Evolutionary conservation across 805 yeast species (phyloP).

Genomic region (Metschnikowia lochheadii): DNA sequence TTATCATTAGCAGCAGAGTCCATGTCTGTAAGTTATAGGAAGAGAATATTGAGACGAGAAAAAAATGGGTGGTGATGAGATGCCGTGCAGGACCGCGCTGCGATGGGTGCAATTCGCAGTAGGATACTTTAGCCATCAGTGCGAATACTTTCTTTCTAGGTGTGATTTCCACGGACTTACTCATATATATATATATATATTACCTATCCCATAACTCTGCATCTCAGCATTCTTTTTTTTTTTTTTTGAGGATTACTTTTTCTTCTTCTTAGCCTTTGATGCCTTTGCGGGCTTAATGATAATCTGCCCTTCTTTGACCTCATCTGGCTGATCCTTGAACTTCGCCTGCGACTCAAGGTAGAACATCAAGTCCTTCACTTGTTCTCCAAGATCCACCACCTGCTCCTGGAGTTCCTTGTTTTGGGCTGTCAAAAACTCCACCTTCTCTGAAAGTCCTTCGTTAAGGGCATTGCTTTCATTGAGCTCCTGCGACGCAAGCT

Average conservation of each 20-base stretch:
- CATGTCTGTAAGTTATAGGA: constrained; percentile 9
- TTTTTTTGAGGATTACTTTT: background rate
- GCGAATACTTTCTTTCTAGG: background rate
- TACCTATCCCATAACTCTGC: background rate
- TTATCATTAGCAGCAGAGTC: constrained; percentile 19
- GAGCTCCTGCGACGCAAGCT: constrained; percentile 28
- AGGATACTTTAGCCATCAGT: background rate
- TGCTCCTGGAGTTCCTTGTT: constrained; percentile 30
- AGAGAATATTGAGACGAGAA: constrained; percentile 2
- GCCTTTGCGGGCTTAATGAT: constrained; percentile 33
- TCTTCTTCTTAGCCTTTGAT: constrained; percentile 11
- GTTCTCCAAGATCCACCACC: constrained; percentile 53
- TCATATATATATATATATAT: too few relatives aligned
- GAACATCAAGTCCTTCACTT: constrained; percentile 76
- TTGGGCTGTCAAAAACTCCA: constrained; percentile 29
- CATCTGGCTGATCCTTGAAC: constrained; percentile 66
- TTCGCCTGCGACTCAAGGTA: constrained; percentile 69
- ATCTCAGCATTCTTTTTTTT: too few relatives aligned
- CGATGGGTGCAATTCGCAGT: constrained; percentile 2
- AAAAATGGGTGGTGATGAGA: constrained; percentile 3
- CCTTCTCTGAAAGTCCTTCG: constrained; percentile 37
- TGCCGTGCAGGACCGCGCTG: constrained; percentile 4
- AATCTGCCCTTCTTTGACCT: constrained; percentile 66
- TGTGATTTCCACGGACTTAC: too few relatives aligned
- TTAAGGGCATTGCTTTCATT: constrained; percentile 30